A percentile compares a stretch with the other conserved stretches of the same genome.
phyloP scores from a whole-genome alignment of 176 grass and related monocot species.

The Lolium rigidum region DNA sequence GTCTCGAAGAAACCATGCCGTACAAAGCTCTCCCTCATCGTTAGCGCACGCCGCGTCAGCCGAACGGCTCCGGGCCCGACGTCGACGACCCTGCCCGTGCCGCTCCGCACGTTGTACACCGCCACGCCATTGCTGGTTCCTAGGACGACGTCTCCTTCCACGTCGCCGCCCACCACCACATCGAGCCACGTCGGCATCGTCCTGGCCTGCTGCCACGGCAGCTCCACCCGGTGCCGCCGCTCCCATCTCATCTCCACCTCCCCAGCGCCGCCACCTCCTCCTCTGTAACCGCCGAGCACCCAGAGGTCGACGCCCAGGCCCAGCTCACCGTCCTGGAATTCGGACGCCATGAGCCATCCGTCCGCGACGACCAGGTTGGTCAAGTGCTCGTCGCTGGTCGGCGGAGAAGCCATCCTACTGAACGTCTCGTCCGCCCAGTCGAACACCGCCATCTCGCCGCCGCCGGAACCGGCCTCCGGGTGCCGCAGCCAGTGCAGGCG shows the following conservation, averaged over 20 bases:
- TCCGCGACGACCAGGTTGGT: neutral
- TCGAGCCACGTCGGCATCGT: neutral
- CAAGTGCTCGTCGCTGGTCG: neutral
- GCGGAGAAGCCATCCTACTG: neutral
- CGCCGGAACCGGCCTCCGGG: neutral
- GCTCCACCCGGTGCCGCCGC: neutral
- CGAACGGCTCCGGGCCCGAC: neutral
- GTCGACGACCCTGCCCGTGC: neutral
- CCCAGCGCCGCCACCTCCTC: neutral
- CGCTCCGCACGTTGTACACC: neutral
- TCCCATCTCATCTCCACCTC: neutral
- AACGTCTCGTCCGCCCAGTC: neutral
- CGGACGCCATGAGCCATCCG: neutral
- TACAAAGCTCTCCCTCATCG: neutral
- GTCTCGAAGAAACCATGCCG: neutral
- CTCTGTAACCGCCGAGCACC: neutral
- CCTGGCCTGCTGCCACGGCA: neutral
- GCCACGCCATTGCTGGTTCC: neutral
- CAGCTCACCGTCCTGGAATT: neutral
- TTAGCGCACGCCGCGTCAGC: neutral
- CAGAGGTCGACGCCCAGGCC: neutral
- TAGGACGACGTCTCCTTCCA: neutral
- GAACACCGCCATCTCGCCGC: neutral
- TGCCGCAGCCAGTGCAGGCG: neutral
- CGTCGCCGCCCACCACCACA: neutral